Evolutionary conservation across 805 yeast species (phyloP), one percentile per base, ranked within the genome.

Genomic region (Hanseniaspora thailandica): DNA sequence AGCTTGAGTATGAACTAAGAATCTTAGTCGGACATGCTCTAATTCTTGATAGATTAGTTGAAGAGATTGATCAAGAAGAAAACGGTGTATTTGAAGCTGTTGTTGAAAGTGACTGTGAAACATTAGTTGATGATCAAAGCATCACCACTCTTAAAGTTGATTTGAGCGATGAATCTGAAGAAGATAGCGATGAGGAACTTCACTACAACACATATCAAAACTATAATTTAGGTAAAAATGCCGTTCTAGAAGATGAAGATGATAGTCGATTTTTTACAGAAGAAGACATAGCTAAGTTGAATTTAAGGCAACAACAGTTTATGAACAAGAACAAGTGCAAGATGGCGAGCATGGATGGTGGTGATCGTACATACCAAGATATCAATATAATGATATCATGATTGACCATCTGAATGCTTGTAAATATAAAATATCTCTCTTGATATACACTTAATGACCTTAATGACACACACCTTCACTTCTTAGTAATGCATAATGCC

Each of bases 21-120:
- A 58, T 61, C 6, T 48, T 66, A 15, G 66, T 66, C 0, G 69
- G 66, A 3, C 69, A 66, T 53, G 68, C 69, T 1, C 64, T 65
- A 55, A 48, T 66, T 39, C 54, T 65, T 30, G 69, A 66, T 51
- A 58, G 58, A 20, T 44, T 65, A 8, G 59, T 62, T 48, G 62
- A 59, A 17, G 58, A 54, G 19, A 59, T 62, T 1, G 51, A 46
- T 10, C 33, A 31, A 6, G 45, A 23, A 12, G 28, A 30, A 22
- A 22, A 26, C 55, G 23, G n/a, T 20, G 5, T 47, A 54, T 9
- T 41, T 55, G 9, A 55, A 50, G 25, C 19, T 20, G 39, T 20
- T 8, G 40, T 20, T 55, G 52, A 48, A 31, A 28, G 20, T 25
- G 47, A 50, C 28, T 19, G 34, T n/a, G 47, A 26, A 34, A 39